Evolutionary conservation across 148 eudicot species (phyloP).

Genomic region (Fagopyrum tataricum): DNA sequence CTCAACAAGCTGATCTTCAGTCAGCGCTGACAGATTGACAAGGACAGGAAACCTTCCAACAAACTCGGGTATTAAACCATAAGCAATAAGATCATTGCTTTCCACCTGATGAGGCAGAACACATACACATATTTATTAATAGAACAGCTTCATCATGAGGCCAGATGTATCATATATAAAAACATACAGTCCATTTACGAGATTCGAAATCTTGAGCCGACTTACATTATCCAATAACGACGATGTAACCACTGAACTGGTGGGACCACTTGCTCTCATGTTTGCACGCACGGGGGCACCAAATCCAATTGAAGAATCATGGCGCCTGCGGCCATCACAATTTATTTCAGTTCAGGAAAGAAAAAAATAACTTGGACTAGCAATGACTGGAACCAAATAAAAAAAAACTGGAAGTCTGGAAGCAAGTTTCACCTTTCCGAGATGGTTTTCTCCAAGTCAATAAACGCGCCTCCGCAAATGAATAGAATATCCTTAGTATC

Average conservation of each 20-base stretch:
- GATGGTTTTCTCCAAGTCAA: constrained; percentile 95
- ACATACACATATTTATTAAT: too few species aligned
- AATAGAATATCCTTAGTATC: constrained; percentile 97
- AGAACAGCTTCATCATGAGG: too few species aligned
- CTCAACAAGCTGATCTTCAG: constrained; percentile 95
- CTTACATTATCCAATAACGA: constrained; percentile 87
- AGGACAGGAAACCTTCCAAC: constrained; percentile 96
- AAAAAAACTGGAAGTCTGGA: neutral
- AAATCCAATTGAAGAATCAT: constrained; percentile 96
- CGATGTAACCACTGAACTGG: constrained; percentile 68
- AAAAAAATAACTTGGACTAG: too few species aligned
- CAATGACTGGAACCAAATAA: neutral
- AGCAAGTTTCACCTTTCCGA: constrained; percentile 63
- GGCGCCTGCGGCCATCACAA: constrained; percentile 49
- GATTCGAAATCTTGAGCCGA: neutral
- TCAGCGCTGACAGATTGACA: constrained; percentile 87
- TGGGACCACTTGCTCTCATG: constrained; percentile 81
- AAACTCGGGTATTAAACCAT: constrained; percentile 95
- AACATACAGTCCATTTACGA: neutral
- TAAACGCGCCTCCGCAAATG: constrained; percentile 97
- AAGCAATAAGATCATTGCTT: constrained; percentile 91
- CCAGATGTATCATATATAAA: neutral
- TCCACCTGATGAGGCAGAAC: constrained; percentile 61
- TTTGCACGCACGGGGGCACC: constrained; percentile 97
- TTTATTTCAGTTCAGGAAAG: neutral